Evolutionary conservation across 2,329 filamentous ascomycete genomes (phyloP), one percentile per base, ranked within the genome.

Genomic region (Paraconiothyrium sp.): DNA sequence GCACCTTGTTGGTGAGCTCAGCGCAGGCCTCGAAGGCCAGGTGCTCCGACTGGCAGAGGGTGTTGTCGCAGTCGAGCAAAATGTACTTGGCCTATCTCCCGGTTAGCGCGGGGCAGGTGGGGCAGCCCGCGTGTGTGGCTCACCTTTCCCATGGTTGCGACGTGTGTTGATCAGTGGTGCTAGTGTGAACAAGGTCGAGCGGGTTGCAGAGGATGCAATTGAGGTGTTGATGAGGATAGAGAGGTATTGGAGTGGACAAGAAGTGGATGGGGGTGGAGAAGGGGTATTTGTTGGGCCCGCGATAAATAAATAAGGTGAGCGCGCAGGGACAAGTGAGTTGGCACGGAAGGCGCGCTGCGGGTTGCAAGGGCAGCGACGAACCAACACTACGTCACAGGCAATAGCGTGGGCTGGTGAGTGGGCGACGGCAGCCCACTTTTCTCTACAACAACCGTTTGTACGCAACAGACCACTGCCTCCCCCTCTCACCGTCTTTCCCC

Each of bases 1-100:
- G 88, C 78, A 97, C 92, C 79, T 93, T 85, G 82, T 97, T 97
- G 84, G 93, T 90, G 67, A 97, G 89, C 63, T 92, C 91, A 73
- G 93, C 92, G 80, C 92, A 97, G 69, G 92, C 93, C 82, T 94
- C 92, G 79, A 97, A 97, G 77, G 93, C 93, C 71, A 97, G 86
- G 74, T 92, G 89, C 84, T 97, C 94, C 58, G 92, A 96, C 72
- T 95, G 88, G 78, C 95, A 93, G 78, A 97, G 92, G 67, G 93
- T 97, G 86, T 97, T 97, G 87, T 97, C 84, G 80, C 85, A 84
- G 80, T 84, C 83, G 77, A 84, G 81, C 66, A 84, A 81, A 73
- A 84, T 81, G 76, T 83, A 81, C 68, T 82, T 83, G 76, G 80
- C 79, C 78, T 80, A 62, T 27, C 44, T 56, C 14, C 2, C 32